A percentile compares a stretch with the other conserved stretches of the same genome.
phyloP scores from a whole-genome alignment of 2,329 filamentous ascomycete species.

The Ophiostoma quercus region DNA sequence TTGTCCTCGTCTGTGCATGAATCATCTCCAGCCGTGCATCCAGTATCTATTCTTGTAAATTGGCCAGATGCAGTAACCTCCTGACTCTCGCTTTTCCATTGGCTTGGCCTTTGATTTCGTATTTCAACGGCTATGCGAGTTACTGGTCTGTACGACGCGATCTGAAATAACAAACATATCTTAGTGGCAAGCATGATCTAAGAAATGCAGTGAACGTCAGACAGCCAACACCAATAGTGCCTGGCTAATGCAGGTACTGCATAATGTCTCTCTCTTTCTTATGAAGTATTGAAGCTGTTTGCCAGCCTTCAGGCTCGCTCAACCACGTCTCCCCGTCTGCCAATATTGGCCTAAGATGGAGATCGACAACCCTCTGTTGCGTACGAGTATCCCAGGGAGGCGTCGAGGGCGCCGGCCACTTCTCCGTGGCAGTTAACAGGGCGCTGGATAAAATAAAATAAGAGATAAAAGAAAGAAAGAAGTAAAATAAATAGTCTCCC shows the following conservation, averaged over 20 bases:
- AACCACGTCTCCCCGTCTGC: background rate
- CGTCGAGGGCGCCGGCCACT: background rate
- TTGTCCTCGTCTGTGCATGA: background rate
- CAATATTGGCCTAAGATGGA: conserved; percentile 1
- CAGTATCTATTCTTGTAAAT: background rate
- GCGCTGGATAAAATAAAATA: background rate
- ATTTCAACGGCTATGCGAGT: background rate
- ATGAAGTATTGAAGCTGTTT: background rate
- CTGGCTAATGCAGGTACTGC: background rate
- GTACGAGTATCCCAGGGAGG: background rate
- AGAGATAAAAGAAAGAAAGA: background rate
- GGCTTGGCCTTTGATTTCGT: background rate
- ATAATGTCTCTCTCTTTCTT: background rate
- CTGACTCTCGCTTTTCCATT: background rate
- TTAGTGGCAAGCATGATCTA: background rate
- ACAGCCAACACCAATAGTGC: background rate
- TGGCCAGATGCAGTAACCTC: background rate
- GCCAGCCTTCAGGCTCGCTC: background rate
- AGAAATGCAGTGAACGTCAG: background rate
- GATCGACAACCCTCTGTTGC: conserved; percentile 12
- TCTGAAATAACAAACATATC: background rate
- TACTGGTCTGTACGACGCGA: background rate
- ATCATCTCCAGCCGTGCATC: background rate
- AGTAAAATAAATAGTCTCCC: background rate
- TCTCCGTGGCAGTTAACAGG: background rate